phyloP scores from a whole-genome alignment of 495 filamentous ascomycete genomes.

The Trypethelium eluteriae region DNA sequence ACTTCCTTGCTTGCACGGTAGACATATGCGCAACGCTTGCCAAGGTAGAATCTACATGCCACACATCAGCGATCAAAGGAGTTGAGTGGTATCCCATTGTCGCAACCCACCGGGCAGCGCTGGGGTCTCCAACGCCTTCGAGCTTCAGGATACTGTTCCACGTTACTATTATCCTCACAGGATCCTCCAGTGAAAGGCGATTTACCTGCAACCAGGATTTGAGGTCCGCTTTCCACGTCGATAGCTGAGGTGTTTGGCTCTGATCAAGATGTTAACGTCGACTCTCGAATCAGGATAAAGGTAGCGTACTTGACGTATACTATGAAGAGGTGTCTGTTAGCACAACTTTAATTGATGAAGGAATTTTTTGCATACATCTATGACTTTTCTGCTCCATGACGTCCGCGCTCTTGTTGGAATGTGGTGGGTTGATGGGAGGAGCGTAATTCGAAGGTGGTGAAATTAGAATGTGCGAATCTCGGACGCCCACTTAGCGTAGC shows the following conservation, averaged over 20 bases:
- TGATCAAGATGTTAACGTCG: constrained; percentile 36
- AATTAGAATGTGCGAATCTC: constrained; percentile 9
- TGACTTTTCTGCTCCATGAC: constrained; percentile 5
- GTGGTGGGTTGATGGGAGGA: background rate
- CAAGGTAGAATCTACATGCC: constrained; percentile 67
- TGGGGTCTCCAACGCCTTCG: constrained; percentile 80
- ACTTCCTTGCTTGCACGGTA: constrained; percentile 88
- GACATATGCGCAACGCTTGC: constrained; percentile 96
- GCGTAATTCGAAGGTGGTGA: background rate
- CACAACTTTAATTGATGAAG: background rate
- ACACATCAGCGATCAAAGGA: background rate
- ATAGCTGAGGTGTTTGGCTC: constrained; percentile 90
- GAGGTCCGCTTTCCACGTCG: constrained; percentile 78
- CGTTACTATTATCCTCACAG: constrained; percentile 4
- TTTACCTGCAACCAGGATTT: constrained; percentile 60
- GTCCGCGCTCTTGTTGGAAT: background rate
- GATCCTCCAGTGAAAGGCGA: background rate
- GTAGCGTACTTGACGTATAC: constrained; percentile 7
- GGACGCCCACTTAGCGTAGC: background rate
- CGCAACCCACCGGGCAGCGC: constrained; percentile 68
- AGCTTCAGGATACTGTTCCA: constrained; percentile 68
- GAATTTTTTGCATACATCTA: background rate
- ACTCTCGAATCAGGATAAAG: background rate
- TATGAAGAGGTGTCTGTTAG: background rate
- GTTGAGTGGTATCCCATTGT: too few relatives aligned